Percentiles rank a stretch among this genome's conserved stretches.
Conservation (phyloP, 345 rosid species). For the Hypericum androsaemum region DNA sequence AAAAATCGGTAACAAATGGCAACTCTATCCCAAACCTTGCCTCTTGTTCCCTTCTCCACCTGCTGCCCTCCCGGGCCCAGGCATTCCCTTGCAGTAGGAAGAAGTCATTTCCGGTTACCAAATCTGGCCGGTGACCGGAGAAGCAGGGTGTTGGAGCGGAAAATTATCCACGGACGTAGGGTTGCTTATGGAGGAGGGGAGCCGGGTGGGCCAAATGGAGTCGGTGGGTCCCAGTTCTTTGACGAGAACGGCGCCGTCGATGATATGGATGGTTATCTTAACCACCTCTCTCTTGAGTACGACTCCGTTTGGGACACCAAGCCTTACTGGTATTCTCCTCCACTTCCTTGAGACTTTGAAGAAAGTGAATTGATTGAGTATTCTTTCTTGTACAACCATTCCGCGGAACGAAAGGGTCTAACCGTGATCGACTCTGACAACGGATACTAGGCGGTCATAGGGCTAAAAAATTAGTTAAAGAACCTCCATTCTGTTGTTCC, state of each 20-base stretch:
- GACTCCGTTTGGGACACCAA: constrained; percentile 99
- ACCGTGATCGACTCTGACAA: too few relatives aligned
- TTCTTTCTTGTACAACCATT: too few relatives aligned
- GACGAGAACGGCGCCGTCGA: constrained; percentile 61
- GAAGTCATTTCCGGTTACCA: constrained; percentile 10
- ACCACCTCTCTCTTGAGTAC: constrained; percentile 79
- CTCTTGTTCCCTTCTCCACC: background rate
- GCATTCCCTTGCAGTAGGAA: background rate
- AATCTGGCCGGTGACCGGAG: too few relatives aligned
- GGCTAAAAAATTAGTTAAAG: too few relatives aligned
- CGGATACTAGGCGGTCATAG: too few relatives aligned
- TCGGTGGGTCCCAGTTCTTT: constrained; percentile 34
- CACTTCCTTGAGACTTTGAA: background rate
- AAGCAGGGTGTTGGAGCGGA: too few relatives aligned
- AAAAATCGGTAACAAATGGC: background rate
- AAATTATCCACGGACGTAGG: too few relatives aligned
- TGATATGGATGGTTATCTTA: constrained; percentile 86
- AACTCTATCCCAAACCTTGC: constrained; percentile 3
- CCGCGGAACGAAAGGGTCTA: too few relatives aligned
- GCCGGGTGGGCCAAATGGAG: too few relatives aligned
- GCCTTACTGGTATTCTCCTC: constrained; percentile 56
- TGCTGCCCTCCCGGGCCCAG: background rate
- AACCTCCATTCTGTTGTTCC: too few relatives aligned
- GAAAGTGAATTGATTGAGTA: too few relatives aligned
- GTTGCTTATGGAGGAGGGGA: too few relatives aligned